Evolutionary conservation across 2,329 filamentous ascomycete genomes (phyloP).

Genomic region (Blastomyces parvus): DNA sequence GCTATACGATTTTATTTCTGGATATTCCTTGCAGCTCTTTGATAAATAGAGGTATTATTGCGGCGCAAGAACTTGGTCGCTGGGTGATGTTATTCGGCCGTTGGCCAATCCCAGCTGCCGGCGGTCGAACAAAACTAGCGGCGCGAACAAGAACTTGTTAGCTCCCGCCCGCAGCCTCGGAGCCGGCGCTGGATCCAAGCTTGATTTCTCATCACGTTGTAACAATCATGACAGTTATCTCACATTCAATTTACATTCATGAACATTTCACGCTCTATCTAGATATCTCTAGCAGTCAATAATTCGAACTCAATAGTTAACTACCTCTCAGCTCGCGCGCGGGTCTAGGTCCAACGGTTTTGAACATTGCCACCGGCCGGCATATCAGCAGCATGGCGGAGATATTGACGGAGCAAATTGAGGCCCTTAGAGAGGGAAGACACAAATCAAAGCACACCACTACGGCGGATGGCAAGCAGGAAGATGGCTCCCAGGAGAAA

Average conservation of each 20-base stretch:
- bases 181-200: background rate
- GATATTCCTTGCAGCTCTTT: background rate
- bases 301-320: background rate
- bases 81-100: background rate
- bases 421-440: conserved; percentile 10
- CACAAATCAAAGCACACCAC: background rate
- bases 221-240: background rate
- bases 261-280: background rate
- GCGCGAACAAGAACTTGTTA: background rate
- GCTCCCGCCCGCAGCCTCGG: no score
- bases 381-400: conserved; percentile 14
- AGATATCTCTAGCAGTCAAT: background rate
- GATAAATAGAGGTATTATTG: background rate
- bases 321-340: background rate
- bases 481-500: conserved; percentile 12
- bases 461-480: background rate
- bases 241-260: background rate
- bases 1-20: background rate
- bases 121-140: background rate
- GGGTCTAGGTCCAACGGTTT: background rate
- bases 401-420: conserved; percentile 21
- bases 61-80: background rate
- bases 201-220: conserved; percentile 4
- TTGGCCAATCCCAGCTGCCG: background rate
- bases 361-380: background rate